Evolutionary conservation across 148 eudicot genomes (phyloP).

Genomic region (Vaccinium darrowii): DNA sequence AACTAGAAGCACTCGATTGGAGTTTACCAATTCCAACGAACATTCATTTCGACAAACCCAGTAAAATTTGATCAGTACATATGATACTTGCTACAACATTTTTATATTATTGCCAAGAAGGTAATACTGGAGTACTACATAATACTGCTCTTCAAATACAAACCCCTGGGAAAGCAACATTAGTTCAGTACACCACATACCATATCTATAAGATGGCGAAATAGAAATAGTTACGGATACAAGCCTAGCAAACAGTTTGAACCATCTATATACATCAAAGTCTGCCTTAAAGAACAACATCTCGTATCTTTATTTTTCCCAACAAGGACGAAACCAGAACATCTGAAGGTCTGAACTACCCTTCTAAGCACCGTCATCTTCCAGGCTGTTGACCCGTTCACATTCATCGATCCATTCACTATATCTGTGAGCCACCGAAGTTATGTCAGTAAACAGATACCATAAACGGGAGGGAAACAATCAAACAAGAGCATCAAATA

Average conservation of each 20-base stretch:
- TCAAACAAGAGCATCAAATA: neutral
- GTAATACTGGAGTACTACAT: neutral
- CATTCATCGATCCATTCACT: slow-evolving; percentile 99
- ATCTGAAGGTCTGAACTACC: neutral
- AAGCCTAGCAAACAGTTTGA: neutral
- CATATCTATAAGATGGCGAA: neutral
- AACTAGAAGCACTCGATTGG: neutral
- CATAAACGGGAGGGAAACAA: neutral
- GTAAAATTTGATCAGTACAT: neutral
- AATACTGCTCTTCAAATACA: neutral
- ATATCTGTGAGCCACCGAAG: slow-evolving; percentile 49
- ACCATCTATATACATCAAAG: neutral
- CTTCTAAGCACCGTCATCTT: slow-evolving; percentile 53
- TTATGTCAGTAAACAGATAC: neutral
- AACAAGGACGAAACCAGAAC: neutral
- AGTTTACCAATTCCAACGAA: neutral
- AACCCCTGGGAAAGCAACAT: neutral
- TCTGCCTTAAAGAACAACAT: neutral
- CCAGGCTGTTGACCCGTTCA: slow-evolving; percentile 80
- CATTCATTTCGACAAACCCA: neutral
- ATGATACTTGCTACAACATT: neutral
- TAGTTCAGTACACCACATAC: neutral
- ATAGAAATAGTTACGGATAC: neutral
- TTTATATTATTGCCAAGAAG: neutral
- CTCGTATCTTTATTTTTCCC: neutral